Evolutionary conservation across 768 basidiomycete genomes (phyloP).

Genomic region (Amanita pseudoporphyria): DNA sequence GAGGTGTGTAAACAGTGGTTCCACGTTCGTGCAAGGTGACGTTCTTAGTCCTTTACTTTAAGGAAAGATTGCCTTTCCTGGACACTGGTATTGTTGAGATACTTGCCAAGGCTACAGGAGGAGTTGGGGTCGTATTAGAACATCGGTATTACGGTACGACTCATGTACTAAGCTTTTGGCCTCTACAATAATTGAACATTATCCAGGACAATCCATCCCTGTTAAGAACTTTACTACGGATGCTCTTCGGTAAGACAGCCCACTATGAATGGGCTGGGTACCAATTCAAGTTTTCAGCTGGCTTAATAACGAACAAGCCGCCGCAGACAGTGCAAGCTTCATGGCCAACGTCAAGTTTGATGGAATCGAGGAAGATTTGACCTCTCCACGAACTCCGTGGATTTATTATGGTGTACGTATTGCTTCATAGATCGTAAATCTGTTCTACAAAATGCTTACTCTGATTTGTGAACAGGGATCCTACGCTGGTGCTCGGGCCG

Average conservation of each 20-base stretch:
- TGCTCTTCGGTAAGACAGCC: conserved; percentile 48
- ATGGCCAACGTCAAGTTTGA: conserved; percentile 72
- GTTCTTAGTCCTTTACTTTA: background rate
- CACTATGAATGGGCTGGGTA: background rate
- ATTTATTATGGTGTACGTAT: conserved; percentile 82
- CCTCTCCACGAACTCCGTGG: conserved; percentile 73
- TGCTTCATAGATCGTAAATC: background rate
- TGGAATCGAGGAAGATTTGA: conserved; percentile 61
- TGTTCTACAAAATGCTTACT: background rate
- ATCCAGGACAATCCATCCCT: conserved; percentile 60
- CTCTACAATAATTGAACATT: background rate
- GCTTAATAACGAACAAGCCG: conserved; percentile 82
- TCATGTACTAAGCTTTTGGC: background rate
- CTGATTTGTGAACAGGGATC: conserved; percentile 45
- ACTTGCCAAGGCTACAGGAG: conserved; percentile 74
- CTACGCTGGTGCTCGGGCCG: conserved; percentile 89
- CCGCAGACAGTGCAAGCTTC: conserved; percentile 89
- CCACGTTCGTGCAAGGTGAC: background rate
- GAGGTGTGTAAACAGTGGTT: conserved; percentile 34
- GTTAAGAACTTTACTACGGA: conserved; percentile 76
- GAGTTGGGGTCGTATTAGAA: conserved; percentile 85
- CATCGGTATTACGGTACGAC: conserved; percentile 77
- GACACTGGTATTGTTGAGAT: conserved; percentile 85
- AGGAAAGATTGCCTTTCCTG: conserved; percentile 48
- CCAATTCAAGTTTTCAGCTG: conserved; percentile 38